A percentile compares a stretch with the other conserved stretches of the same genome.
These are phyloP conservation scores for Hortiboletus campestris DNA, from an alignment of 768 basidiomycete species.

Conservation along the genomic window DNA sequence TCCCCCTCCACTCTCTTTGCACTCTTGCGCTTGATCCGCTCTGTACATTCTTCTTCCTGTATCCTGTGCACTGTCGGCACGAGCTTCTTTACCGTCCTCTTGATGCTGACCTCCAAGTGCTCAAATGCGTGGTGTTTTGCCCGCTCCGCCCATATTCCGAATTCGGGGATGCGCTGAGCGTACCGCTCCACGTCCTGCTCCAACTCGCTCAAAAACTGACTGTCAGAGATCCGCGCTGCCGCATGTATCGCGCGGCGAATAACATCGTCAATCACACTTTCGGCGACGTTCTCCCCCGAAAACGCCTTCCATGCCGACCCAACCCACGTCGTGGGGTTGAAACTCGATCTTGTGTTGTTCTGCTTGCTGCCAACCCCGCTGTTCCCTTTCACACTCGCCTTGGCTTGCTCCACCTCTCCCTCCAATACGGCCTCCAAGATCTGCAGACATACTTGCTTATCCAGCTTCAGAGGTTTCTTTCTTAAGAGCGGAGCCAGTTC, in stretches of 20 bases:
- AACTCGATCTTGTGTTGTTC: too few species aligned
- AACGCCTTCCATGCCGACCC: neutral
- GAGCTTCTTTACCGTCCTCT: conserved; percentile 9
- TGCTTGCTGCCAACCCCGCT: too few species aligned
- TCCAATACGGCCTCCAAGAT: conserved; percentile 10
- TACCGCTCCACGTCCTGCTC: conserved; percentile 1
- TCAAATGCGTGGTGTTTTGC: neutral
- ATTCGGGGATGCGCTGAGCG: neutral
- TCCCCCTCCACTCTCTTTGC: conserved; percentile 8
- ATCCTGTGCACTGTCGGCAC: conserved; percentile 4
- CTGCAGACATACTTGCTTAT: neutral
- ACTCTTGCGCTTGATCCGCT: neutral
- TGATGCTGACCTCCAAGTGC: neutral
- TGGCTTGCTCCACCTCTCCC: conserved; percentile 3
- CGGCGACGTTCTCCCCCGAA: neutral
- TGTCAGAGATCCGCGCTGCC: neutral
- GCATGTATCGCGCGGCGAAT: neutral
- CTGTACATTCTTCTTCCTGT: neutral
- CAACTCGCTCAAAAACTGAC: neutral
- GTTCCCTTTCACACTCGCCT: neutral
- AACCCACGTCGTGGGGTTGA: too few species aligned
- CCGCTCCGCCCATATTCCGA: neutral
- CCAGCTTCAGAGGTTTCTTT: neutral
- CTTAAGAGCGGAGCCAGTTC: neutral
- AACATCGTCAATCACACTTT: neutral